phyloP scores from a whole-genome alignment of 1,284 basidiomycete genomes.

The Exobasidium rhododendri region DNA sequence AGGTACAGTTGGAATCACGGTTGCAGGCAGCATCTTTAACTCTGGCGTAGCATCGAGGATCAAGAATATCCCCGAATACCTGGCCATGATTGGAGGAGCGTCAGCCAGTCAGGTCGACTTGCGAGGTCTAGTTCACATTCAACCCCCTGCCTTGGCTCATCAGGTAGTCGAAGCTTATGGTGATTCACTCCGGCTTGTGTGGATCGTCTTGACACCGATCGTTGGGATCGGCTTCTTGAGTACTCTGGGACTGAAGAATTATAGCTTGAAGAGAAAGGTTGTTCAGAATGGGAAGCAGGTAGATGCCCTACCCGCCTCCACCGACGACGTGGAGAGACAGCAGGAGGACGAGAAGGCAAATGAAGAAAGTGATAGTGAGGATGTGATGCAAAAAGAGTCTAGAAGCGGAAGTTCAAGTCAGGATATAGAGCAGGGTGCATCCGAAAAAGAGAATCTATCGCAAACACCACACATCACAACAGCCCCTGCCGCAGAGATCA shows the following conservation, averaged over 20 bases:
- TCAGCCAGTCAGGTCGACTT: slow-evolving; percentile 18
- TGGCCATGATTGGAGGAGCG: neutral
- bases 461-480: too few species aligned
- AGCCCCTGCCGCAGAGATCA: too few species aligned
- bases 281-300: slow-evolving; percentile 9
- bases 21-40: slow-evolving; percentile 40
- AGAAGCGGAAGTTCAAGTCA: too few species aligned
- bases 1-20: slow-evolving; percentile 42
- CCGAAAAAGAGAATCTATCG: too few species aligned
- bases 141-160: slow-evolving; percentile 53
- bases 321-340: too few species aligned
- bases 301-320: too few species aligned
- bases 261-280: slow-evolving; percentile 18
- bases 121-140: slow-evolving; percentile 23
- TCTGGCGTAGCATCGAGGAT: slow-evolving; percentile 13
- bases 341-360: too few species aligned
- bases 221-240: slow-evolving; percentile 45
- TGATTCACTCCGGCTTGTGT: slow-evolving; percentile 67
- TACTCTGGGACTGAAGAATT: slow-evolving; percentile 34
- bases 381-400: too few species aligned
- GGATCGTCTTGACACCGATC: slow-evolving; percentile 62
- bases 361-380: too few species aligned
- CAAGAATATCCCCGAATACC: slow-evolving; percentile 5
- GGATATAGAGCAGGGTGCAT: too few species aligned
- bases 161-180: slow-evolving; percentile 69